Conservation (phyloP, 495 filamentous ascomycete genomes). For the Penicillium desertorum region DNA sequence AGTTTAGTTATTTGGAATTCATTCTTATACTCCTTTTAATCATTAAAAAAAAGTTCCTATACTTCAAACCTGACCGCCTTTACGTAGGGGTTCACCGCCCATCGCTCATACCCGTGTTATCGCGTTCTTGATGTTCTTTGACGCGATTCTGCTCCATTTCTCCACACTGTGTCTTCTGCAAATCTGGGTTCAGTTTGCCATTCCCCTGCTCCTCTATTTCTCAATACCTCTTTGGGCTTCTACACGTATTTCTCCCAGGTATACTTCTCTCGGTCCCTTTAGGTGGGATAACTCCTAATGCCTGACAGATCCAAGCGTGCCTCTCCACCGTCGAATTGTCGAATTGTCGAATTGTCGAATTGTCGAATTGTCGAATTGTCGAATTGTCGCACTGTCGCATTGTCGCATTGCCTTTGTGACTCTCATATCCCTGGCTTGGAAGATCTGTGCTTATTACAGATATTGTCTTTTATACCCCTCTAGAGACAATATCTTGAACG, state of each 20-base stretch:
- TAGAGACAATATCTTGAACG: background rate
- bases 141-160: conserved; percentile 13
- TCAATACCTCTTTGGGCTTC: background rate
- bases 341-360: no score
- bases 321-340: background rate
- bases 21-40: no score
- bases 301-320: background rate
- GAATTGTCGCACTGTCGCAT: no score
- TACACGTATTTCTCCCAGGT: background rate
- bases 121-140: background rate
- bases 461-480: background rate
- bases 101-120: conserved; percentile 3
- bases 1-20: background rate
- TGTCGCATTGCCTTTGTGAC: background rate
- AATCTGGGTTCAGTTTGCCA: background rate
- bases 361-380: background rate
- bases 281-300: background rate
- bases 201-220: background rate
- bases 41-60: background rate
- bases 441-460: no score
- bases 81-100: background rate
- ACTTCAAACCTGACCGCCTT: conserved; percentile 3
- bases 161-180: conserved; percentile 5
- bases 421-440: background rate
- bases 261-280: background rate